Conservation (phyloP, 2,329 filamentous ascomycete genomes). For the Xylaria sp. region DNA sequence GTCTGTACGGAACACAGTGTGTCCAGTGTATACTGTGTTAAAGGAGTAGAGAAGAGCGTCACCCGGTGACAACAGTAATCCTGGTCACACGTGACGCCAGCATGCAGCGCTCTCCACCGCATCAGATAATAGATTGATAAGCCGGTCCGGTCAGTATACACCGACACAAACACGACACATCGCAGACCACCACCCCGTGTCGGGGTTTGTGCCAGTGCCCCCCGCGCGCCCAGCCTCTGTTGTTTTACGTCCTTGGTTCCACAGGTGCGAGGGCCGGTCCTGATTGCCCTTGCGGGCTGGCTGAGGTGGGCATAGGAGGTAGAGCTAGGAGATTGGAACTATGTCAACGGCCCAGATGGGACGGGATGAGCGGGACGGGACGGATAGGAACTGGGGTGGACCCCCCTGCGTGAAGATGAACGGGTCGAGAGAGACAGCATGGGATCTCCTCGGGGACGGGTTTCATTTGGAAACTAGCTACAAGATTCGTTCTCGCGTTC, state of each 20-base stretch:
- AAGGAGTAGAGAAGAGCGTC: background rate
- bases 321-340: background rate
- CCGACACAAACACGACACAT: background rate
- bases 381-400: background rate
- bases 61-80: background rate
- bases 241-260: conserved; percentile 8
- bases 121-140: background rate
- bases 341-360: background rate
- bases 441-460: background rate
- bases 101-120: background rate
- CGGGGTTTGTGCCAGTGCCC: background rate
- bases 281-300: background rate
- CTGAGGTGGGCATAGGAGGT: background rate
- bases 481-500: background rate
- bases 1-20: background rate
- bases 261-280: conserved; percentile 9
- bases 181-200: conserved; percentile 7
- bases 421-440: background rate
- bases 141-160: background rate
- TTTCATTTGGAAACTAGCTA: background rate
- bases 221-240: conserved; percentile 10
- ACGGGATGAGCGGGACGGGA: background rate
- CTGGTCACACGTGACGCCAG: conserved; percentile 11
- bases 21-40: background rate
- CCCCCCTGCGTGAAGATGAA: background rate